Evolutionary conservation across 148 eudicot genomes (phyloP).

Genomic region (Dysphania ambrosioides): DNA sequence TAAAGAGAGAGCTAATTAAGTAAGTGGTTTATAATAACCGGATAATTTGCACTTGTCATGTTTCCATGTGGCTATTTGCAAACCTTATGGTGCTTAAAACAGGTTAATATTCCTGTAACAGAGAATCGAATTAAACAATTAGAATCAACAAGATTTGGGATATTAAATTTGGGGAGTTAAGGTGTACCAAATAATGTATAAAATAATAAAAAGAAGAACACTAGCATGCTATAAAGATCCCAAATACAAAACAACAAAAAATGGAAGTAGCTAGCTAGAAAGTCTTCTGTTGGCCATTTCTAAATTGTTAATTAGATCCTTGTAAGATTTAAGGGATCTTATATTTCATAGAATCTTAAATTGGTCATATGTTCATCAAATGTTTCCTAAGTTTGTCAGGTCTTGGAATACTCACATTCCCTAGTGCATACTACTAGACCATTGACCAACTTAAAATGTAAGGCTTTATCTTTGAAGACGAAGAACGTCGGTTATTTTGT

Average conservation of each 20-base stretch:
- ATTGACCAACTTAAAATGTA: slow-evolving; percentile 13
- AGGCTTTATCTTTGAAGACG: not conserved
- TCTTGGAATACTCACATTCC: not conserved
- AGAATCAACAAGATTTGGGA: not conserved
- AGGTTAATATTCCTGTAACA: not conserved
- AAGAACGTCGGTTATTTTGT: not conserved
- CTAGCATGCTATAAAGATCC: not conserved
- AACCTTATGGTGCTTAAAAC: slow-evolving; percentile 1
- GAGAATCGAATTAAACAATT: not conserved
- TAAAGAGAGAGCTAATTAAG: not conserved
- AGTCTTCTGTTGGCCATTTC: not conserved
- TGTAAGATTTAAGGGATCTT: slow-evolving; percentile 10
- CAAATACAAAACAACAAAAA: not conserved
- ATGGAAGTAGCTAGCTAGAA: not conserved
- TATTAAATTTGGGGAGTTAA: slow-evolving; percentile 7
- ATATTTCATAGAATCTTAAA: not conserved
- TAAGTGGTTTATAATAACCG: not conserved
- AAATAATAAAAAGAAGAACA: not conserved
- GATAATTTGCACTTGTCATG: slow-evolving; percentile 8
- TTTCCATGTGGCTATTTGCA: slow-evolving; percentile 23
- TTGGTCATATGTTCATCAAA: slow-evolving; percentile 11
- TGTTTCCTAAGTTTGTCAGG: slow-evolving; percentile 12
- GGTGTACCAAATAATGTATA: slow-evolving; percentile 4
- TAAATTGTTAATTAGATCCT: slow-evolving; percentile 3
- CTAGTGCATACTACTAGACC: slow-evolving; percentile 4